phyloP scores from a whole-genome alignment of 129 eudicot species.

The Ambrosia trifida region DNA sequence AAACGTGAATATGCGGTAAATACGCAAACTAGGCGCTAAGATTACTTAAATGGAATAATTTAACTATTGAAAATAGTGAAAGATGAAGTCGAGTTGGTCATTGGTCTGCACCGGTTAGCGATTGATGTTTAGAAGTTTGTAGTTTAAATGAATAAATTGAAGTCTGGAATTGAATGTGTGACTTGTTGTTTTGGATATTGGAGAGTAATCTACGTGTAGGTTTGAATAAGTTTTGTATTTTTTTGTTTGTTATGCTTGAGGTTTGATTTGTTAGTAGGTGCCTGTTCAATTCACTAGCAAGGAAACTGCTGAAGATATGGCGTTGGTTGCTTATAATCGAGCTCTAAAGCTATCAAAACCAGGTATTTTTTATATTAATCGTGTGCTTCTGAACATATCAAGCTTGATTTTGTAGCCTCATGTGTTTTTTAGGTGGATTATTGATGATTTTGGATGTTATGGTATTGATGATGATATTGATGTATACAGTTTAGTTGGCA shows the following conservation, averaged over 20 bases:
- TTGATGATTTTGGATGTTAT: conserved; percentile 2
- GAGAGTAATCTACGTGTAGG: not conserved
- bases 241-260: conserved; percentile 1
- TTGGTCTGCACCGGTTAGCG: no score
- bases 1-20: no score
- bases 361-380: conserved; percentile 41
- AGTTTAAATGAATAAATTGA: not conserved
- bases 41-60: no score
- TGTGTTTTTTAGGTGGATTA: conserved; percentile 2
- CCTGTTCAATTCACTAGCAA: conserved; percentile 64
- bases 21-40: no score
- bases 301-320: conserved; percentile 88
- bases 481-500: not conserved
- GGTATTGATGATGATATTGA: not conserved
- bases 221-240: not conserved
- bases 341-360: conserved; percentile 81
- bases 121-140: not conserved
- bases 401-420: not conserved
- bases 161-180: not conserved
- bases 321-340: conserved; percentile 86
- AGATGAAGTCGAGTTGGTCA: no score
- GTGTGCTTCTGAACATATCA: not conserved
- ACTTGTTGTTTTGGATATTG: not conserved
- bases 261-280: conserved; percentile 42
- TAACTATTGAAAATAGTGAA: no score